These are phyloP conservation scores for Trichoderma sp. DNA, from an alignment of 2,329 filamentous ascomycete species.

Conservation along the genomic window DNA sequence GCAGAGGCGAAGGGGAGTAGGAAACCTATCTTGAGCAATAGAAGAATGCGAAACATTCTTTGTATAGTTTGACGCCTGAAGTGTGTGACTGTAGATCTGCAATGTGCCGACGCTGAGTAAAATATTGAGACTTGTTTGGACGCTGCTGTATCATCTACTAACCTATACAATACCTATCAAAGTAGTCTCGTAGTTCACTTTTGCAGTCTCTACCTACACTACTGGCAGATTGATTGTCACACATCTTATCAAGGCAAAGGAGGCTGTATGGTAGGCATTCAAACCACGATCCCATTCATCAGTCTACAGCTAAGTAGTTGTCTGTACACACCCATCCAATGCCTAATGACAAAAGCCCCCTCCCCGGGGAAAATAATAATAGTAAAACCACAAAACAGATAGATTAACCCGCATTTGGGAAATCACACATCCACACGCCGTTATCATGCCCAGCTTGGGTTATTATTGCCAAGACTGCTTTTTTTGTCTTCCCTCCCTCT, in stretches of 20 bases:
- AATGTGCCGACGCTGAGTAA: background rate
- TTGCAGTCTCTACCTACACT: background rate
- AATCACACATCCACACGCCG: constrained; percentile 6
- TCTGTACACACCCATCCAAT: background rate
- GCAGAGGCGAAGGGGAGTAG: constrained; percentile 19
- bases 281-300: background rate
- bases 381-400: background rate
- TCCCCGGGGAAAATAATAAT: too few species aligned
- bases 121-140: background rate
- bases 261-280: background rate
- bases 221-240: background rate
- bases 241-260: background rate
- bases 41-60: background rate
- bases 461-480: background rate
- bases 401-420: background rate
- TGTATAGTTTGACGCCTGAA: background rate
- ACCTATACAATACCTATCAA: too few species aligned
- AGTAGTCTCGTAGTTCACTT: background rate
- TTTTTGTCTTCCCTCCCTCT: background rate
- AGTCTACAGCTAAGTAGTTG: background rate
- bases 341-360: background rate
- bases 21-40: constrained; percentile 12
- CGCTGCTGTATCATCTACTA: too few species aligned
- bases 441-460: constrained; percentile 1
- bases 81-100: background rate